Conservation (phyloP, 1,284 basidiomycete genomes). For the Lignosus rhinocerotis region DNA sequence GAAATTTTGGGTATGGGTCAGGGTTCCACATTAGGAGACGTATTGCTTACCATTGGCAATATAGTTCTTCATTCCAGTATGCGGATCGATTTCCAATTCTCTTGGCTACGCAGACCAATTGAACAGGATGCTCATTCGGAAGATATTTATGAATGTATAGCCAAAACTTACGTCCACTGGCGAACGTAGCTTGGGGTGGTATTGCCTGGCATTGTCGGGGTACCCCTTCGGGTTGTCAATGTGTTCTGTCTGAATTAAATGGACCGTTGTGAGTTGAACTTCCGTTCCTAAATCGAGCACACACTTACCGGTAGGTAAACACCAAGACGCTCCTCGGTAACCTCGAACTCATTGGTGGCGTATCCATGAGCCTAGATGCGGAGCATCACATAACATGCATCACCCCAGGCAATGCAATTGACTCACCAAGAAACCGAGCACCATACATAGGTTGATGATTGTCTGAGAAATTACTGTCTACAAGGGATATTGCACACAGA, state of each 20-base stretch:
- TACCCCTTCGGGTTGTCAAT: constrained; percentile 90
- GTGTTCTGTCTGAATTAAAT: constrained; percentile 69
- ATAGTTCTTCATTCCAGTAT: constrained; percentile 95
- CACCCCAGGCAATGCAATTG: neutral
- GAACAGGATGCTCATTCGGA: neutral
- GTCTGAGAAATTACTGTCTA: constrained; percentile 47
- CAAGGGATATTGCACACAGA: too few species aligned
- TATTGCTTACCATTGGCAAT: constrained; percentile 72
- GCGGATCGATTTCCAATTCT: constrained; percentile 85
- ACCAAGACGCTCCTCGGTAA: constrained; percentile 85
- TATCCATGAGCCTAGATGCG: constrained; percentile 74
- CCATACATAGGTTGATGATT: constrained; percentile 88
- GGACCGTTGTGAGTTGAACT: neutral
- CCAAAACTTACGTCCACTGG: constrained; percentile 60
- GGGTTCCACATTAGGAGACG: too few species aligned
- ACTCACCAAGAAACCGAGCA: constrained; percentile 76
- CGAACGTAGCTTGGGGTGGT: constrained; percentile 70
- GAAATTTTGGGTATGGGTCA: neutral
- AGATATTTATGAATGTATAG: neutral
- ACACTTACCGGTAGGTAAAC: constrained; percentile 78
- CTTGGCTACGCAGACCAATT: constrained; percentile 49
- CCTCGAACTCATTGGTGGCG: constrained; percentile 86
- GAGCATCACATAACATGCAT: neutral
- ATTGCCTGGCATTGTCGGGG: constrained; percentile 80
- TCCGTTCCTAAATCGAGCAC: neutral